These are phyloP conservation scores for Brassica juncea DNA, from an alignment of 345 rosid species.

Conservation along the genomic window DNA sequence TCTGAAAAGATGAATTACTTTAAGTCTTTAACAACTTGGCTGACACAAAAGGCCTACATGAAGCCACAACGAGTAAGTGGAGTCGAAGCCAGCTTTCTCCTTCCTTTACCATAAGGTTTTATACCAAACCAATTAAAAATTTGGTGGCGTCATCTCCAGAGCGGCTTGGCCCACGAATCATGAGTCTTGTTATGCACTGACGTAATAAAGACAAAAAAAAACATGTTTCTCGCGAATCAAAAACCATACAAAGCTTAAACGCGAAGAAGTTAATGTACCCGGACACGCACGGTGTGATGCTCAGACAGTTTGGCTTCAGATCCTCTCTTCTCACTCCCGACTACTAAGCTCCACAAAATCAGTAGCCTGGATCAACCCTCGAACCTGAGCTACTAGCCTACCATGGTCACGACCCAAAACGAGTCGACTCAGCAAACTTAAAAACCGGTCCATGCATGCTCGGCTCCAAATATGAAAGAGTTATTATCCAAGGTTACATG, in stretches of 20 bases:
- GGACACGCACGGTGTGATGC: too few relatives aligned
- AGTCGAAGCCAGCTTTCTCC: constrained; percentile 15
- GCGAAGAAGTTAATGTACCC: too few relatives aligned
- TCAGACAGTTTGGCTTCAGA: constrained; percentile 10
- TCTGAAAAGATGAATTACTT: not conserved
- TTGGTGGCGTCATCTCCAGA: constrained; percentile 10
- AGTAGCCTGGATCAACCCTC: not conserved
- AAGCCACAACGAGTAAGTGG: constrained; percentile 18
- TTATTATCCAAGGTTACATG: too few relatives aligned
- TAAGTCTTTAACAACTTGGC: not conserved
- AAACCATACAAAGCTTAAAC: too few relatives aligned
- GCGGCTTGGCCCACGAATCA: constrained; percentile 30
- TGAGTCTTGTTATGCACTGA: constrained; percentile 12
- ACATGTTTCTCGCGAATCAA: not conserved
- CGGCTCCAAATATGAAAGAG: not conserved
- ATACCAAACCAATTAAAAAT: not conserved
- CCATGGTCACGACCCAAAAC: constrained; percentile 37
- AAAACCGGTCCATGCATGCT: constrained; percentile 38
- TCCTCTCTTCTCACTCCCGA: constrained; percentile 23
- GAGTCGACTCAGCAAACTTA: constrained; percentile 34
- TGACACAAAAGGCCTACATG: constrained; percentile 19
- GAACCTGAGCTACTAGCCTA: constrained; percentile 36
- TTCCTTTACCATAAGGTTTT: not conserved
- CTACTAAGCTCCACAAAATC: too few relatives aligned
- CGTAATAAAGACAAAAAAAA: not conserved